Conservation (phyloP, 2,329 filamentous ascomycete species). For the Ceratocystis huliohia region DNA sequence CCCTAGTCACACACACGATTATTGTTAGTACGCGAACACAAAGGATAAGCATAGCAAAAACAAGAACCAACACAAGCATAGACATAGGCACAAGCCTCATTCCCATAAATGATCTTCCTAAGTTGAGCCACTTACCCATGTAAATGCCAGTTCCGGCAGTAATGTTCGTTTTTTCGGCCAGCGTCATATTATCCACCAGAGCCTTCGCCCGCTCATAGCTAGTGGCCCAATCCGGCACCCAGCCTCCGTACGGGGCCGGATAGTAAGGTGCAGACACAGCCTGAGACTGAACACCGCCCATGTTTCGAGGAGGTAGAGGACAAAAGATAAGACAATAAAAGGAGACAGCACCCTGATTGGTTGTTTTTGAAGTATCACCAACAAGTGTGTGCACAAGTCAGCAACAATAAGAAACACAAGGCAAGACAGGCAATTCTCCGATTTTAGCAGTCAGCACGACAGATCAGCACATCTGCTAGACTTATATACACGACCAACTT, state of each 20-base stretch:
- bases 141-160: conserved; percentile 58
- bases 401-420: neutral
- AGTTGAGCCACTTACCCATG: conserved; percentile 41
- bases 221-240: conserved; percentile 52
- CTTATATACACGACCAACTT: neutral
- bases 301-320: neutral
- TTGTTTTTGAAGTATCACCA: neutral
- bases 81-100: too few relatives aligned
- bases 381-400: neutral
- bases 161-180: conserved; percentile 70
- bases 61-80: neutral
- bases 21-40: neutral
- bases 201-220: conserved; percentile 57
- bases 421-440: neutral
- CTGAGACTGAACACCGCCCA: conserved; percentile 19
- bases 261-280: conserved; percentile 49
- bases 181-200: conserved; percentile 61
- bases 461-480: neutral
- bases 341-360: neutral
- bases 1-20: neutral
- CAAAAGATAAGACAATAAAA: neutral
- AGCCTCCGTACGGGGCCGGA: conserved; percentile 59
- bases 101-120: too few relatives aligned
- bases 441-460: neutral
- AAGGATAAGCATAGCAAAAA: conserved; percentile 13